phyloP scores from a whole-genome alignment of 768 basidiomycete genomes.

The Tubosaeta sp. region DNA sequence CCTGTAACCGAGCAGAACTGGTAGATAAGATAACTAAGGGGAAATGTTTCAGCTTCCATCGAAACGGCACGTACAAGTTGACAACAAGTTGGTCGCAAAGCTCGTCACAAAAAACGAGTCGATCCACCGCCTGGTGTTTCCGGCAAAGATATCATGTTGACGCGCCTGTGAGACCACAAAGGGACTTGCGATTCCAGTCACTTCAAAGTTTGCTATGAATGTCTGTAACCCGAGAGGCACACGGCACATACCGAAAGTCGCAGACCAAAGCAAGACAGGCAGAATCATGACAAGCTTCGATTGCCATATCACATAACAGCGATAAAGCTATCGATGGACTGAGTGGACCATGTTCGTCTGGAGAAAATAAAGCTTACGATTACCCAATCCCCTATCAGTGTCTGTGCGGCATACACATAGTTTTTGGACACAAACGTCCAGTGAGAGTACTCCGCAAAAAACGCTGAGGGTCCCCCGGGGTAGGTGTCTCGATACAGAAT shows the following conservation, averaged over 20 bases:
- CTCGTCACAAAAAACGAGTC: slow-evolving; percentile 29
- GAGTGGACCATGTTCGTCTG: not conserved
- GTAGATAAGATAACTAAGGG: not conserved
- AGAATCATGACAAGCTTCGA: slow-evolving; percentile 17
- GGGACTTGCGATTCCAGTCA: not conserved
- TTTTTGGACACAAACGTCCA: slow-evolving; percentile 26
- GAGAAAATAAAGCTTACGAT: slow-evolving; percentile 11
- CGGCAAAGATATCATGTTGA: slow-evolving; percentile 18
- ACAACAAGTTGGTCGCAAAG: slow-evolving; percentile 27
- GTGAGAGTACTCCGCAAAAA: slow-evolving; percentile 18
- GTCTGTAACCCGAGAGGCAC: slow-evolving; percentile 1
- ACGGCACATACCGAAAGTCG: slow-evolving; percentile 14
- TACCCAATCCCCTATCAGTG: slow-evolving; percentile 22
- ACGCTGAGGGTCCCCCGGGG: slow-evolving; percentile 22
- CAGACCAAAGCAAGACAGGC: slow-evolving; percentile 23
- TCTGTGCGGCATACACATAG: slow-evolving; percentile 14
- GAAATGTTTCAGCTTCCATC: too few species aligned
- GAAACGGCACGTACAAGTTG: slow-evolving; percentile 19
- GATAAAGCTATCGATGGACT: slow-evolving; percentile 3
- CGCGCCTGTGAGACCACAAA: slow-evolving; percentile 5
- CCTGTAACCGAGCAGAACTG: slow-evolving; percentile 22
- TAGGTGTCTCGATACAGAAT: slow-evolving; percentile 1
- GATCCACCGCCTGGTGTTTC: slow-evolving; percentile 27
- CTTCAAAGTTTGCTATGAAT: not conserved
- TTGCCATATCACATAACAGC: slow-evolving; percentile 28